Base-by-base conservation (phyloP, 208 protist genomes). In the Leptomonas pyrrhocoris region DNA sequence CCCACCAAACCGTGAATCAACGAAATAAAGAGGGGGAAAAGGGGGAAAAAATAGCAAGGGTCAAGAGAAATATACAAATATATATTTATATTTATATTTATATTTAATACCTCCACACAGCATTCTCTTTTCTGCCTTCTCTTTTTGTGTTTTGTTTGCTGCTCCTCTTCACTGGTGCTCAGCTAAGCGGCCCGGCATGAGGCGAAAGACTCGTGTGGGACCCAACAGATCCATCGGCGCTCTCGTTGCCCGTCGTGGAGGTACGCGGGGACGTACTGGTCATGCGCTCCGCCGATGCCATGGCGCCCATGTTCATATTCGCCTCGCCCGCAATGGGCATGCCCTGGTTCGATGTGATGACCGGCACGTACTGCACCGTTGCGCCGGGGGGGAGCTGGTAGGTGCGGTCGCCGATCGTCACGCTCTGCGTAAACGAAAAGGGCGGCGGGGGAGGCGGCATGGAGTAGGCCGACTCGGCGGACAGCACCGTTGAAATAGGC, bases 341-440 rank as follows among this genome's bases (percentile, higher is more conserved):
- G 19, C 54, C 43, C 18, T 69, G 53, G 31, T 73, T 74, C 28
- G 78, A 48, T 6, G 81, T 86, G 43, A 90, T 86, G 25, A 90
- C 81, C 13, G 84, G 84, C 38, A 90, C 45, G 50, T 86, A 79
- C 67, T 90, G 84, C 56, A 90, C 63, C 40, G 69, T 84, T 12
- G 84, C 69, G 21, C 84, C 84, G 5, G 74, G 75, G 1, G 84
- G 77, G 7, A 90, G 66, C 60, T 90, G 78, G 48, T 90, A 90
- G 19, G 71, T 57, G 38, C 84, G 84, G 53, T 84, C 75, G 36
- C 81, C 79, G 21, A 90, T 81, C 18, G 83, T 79, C 21, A 90
- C 73, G 18, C 70, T 86, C 63, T 80, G 84, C 43, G 83, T 28
- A 15, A 56, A 65, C 9, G 70, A 36, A 50, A 82, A 80, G 8